Base-by-base conservation (phyloP, 2,329 filamentous ascomycete genomes). In the Hortaea werneckii region DNA sequence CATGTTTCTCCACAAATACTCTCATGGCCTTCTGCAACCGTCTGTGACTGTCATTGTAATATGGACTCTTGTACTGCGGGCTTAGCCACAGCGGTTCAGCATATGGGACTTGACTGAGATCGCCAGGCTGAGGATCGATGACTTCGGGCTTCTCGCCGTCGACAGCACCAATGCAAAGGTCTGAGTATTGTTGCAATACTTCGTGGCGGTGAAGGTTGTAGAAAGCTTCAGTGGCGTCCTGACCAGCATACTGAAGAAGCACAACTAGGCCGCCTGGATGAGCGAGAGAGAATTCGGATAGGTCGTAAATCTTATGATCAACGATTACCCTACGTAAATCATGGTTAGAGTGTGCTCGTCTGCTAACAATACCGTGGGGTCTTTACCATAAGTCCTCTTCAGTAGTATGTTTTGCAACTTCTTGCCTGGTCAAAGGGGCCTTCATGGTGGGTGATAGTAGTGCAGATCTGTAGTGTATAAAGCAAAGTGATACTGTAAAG, bases 181-280 rank as follows among this genome's bases (percentile, higher is more conserved):
- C 73, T 40, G 75, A 69, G 72, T 94, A 94, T 65, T 88, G 88
- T 50, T 80, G 71, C 8, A 94, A 76, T n/a, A 94, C 85, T 67
- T 94, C 87, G 56, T 94, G 87, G 27, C 87, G 76, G 69, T 95
- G 88, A 44, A 95, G 80, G 71, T 94, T 94, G 77, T 94, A 94
- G 67, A 94, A 94, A 46, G 83, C 83, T 32, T 76, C 70, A 1
- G 87, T 94, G 42, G 87, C 86, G 61, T 94, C 87, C 54, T 79
- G 76, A 51, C 87, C 87, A 29, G 85, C 87, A 41, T 90, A 78
- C 67, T 94, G 86, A 44, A 78, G 75, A 34, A 94, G 78, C 26
- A 94, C 87, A 38, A 84, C 80, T 58, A 82, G 80, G 58, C 87
- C 87, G 55, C 87, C 87, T 0, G 87, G 87, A 59, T 94, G 87